Percentiles rank a stretch among this genome's conserved stretches.
Conservation (phyloP, 176 grass and related monocot genomes). For the Hordeum marinum region DNA sequence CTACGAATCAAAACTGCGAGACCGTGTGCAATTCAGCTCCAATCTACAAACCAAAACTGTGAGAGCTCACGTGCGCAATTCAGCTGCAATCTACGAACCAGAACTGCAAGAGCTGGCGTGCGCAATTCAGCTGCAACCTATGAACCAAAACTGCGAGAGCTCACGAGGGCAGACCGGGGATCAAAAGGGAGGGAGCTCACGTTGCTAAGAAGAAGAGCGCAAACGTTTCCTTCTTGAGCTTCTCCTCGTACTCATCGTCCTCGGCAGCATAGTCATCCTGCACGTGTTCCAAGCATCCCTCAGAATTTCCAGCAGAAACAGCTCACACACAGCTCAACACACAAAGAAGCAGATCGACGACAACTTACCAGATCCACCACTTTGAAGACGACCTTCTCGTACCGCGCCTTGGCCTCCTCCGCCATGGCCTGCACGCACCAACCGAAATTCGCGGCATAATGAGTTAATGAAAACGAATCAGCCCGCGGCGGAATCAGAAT, state of each 20-base stretch:
- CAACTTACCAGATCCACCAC: conserved; percentile 84
- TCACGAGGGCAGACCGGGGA: no score
- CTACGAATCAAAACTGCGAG: background rate
- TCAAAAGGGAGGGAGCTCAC: conserved; percentile 37
- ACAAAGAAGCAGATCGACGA: background rate
- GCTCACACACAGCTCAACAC: background rate
- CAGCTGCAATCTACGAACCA: background rate
- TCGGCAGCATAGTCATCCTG: conserved; percentile 89
- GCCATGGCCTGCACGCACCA: conserved; percentile 47
- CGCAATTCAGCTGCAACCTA: background rate
- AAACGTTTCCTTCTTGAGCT: conserved; percentile 75
- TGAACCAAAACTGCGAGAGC: background rate
- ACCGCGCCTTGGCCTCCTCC: conserved; percentile 73
- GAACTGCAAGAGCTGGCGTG: background rate
- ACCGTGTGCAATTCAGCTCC: background rate
- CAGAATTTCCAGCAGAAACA: background rate
- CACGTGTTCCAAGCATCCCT: background rate
- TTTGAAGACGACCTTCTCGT: conserved; percentile 82
- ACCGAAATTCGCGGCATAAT: background rate
- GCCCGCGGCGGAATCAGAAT: background rate
- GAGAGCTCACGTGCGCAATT: background rate
- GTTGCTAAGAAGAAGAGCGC: conserved; percentile 81
- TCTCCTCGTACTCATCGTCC: conserved; percentile 74
- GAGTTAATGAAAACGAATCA: background rate
- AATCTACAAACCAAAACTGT: background rate